Evolutionary conservation across 1,284 basidiomycete genomes (phyloP), one percentile per base, ranked within the genome.

Genomic region (Ceraceosorus bombacis): DNA sequence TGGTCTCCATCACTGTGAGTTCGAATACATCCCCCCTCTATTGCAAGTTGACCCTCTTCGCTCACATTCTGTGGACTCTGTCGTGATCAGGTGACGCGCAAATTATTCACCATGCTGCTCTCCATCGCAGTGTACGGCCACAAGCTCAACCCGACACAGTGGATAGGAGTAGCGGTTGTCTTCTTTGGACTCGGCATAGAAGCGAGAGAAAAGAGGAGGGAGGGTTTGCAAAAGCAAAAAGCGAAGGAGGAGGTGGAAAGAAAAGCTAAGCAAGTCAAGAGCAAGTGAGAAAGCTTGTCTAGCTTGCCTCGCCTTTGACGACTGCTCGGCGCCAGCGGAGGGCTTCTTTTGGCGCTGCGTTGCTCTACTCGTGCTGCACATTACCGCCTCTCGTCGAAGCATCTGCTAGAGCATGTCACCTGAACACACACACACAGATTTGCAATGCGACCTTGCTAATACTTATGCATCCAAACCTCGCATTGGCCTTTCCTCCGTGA

Each of bases 61-160:
- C 43, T 10, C 43, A 10, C 10, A 46, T 15, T 10, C 2, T 10
- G 15, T 46, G 9, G 2, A 46, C 43, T 15, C 43, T 10, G 15
- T 46, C 43, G 43, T 15, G 9, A 12, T 54, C 17, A 54, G 53
- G 83, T 98, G 58, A 98, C 94, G n/a, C 84, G 95, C 60, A 98
- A 98, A 80, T 82, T 99, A 75, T 95, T 96, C 78, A 97, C 94
- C 5, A 98, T 99, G 94, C 82, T 99, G 10, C 82, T 99, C 43
- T 93, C 89, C 6, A 92, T 99, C 5, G 78, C 94, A 37, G 85
- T 97, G 0, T 98, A 96, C 78, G 86, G 90, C 69, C 94, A 98
- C 79, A 84, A 82, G 64, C 81, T 99, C 56, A 87, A 87, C 0
- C 62, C 75, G 0, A 88, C 91, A 1, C 95, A 98, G 79, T 98